These are phyloP conservation scores for Rossbeevera mucosa DNA, from an alignment of 768 basidiomycete species.

Conservation along the genomic window DNA sequence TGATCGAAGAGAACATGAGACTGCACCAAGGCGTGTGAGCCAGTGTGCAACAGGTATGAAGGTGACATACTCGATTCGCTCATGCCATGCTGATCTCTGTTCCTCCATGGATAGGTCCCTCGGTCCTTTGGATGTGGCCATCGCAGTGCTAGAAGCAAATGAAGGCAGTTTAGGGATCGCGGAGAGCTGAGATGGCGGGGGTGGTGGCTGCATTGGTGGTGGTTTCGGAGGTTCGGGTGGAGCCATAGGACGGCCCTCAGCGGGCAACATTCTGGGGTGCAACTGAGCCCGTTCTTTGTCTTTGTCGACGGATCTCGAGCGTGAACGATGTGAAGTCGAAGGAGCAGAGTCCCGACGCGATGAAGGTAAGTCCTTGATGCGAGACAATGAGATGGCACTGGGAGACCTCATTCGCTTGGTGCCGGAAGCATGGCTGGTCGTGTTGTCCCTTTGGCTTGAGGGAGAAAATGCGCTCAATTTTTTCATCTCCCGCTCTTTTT, in stretches of 20 bases:
- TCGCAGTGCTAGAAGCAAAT: constrained; percentile 11
- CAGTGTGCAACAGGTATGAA: background rate
- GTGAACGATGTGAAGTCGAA: constrained; percentile 5
- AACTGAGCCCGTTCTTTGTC: constrained; percentile 1
- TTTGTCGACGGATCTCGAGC: constrained; percentile 11
- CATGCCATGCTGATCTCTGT: constrained; percentile 36
- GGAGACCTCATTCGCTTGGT: constrained; percentile 22
- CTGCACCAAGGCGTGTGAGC: constrained; percentile 21
- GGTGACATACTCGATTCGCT: constrained; percentile 37
- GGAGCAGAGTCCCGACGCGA: constrained; percentile 7
- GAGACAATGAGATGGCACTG: constrained; percentile 14
- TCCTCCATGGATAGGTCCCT: constrained; percentile 33
- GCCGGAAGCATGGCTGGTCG: constrained; percentile 9
- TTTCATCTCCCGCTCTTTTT: background rate
- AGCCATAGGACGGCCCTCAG: background rate
- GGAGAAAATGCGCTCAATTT: constrained; percentile 13
- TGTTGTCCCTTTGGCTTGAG: constrained; percentile 17
- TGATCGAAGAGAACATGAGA: constrained; percentile 33
- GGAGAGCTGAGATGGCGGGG: constrained; percentile 17
- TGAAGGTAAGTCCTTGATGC: background rate
- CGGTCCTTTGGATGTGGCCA: constrained; percentile 1
- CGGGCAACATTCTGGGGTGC: constrained; percentile 1
- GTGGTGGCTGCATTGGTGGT: constrained; percentile 18
- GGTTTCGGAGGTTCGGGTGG: constrained; percentile 11
- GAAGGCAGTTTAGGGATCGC: constrained; percentile 17